These are phyloP conservation scores for Xylaria telfairii DNA, from an alignment of 495 filamentous ascomycete genomes.

Conservation along the genomic window DNA sequence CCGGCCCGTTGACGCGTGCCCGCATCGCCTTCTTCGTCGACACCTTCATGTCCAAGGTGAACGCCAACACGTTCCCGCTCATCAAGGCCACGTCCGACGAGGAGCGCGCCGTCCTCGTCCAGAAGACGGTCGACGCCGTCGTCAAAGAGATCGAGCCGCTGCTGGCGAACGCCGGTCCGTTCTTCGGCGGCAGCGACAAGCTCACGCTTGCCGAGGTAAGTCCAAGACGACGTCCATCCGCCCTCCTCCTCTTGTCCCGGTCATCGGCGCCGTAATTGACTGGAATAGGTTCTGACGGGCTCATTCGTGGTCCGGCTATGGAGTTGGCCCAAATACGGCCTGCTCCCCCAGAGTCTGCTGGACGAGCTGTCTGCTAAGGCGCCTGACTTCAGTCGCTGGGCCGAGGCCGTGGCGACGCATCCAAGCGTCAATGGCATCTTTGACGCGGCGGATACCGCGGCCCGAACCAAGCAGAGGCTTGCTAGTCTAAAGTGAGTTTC, in stretches of 20 bases:
- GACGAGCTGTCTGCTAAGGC: conserved; percentile 55
- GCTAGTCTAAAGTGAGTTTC: conserved; percentile 11
- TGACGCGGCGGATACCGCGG: conserved; percentile 50
- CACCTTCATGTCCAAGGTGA: conserved; percentile 70
- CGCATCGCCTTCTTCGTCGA: conserved; percentile 79
- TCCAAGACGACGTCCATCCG: not conserved
- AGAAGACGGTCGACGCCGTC: conserved; percentile 58
- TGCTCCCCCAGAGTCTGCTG: conserved; percentile 59
- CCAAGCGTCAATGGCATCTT: conserved; percentile 74
- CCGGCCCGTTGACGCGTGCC: conserved; percentile 63
- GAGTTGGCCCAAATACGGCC: conserved; percentile 53
- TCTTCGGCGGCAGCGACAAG: conserved; percentile 79
- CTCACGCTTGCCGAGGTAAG: conserved; percentile 80
- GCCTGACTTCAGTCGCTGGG: conserved; percentile 74
- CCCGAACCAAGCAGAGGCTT: conserved; percentile 42
- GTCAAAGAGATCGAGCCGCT: conserved; percentile 79
- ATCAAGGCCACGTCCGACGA: conserved; percentile 47
- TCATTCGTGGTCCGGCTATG: conserved; percentile 70
- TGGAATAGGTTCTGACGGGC: conserved; percentile 64
- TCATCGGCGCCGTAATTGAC: not conserved
- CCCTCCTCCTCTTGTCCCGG: not conserved
- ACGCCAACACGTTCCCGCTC: conserved; percentile 50
- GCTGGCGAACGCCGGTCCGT: conserved; percentile 69
- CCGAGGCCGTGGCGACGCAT: conserved; percentile 62
- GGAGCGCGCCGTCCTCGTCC: conserved; percentile 43